Conservation (phyloP, 768 basidiomycete species). For the Serendipita sp. region DNA sequence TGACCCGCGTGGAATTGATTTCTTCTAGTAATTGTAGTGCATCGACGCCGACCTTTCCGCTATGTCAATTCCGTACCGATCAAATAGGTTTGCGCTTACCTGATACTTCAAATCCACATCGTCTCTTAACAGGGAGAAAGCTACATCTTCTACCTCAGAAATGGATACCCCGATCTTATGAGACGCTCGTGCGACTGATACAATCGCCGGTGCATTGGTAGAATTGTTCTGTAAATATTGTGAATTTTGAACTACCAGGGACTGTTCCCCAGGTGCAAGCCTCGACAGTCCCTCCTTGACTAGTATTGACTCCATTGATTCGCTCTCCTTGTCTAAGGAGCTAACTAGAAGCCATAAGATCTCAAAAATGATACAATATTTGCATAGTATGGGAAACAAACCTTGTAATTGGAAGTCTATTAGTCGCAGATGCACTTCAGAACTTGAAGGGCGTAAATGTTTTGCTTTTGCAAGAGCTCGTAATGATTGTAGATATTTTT, state of each 20-base stretch:
- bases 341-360: constrained; percentile 24
- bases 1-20: constrained; percentile 33
- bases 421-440: constrained; percentile 56
- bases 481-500: constrained; percentile 64
- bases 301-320: constrained; percentile 33
- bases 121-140: constrained; percentile 33
- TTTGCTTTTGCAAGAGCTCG: constrained; percentile 45
- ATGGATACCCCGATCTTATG: constrained; percentile 28
- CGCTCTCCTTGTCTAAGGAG: constrained; percentile 27
- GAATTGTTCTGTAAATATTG: constrained; percentile 57
- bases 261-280: constrained; percentile 10
- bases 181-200: constrained; percentile 48
- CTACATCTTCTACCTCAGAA: constrained; percentile 42
- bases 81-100: constrained; percentile 21
- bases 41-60: constrained; percentile 32
- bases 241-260: constrained; percentile 52
- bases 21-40: constrained; percentile 33
- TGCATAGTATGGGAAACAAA: constrained; percentile 17
- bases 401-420: constrained; percentile 44
- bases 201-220: constrained; percentile 30
- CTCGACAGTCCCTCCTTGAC: constrained; percentile 27
- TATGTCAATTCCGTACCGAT: neutral
- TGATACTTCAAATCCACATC: constrained; percentile 29
- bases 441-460: constrained; percentile 34
- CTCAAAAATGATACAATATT: constrained; percentile 3